phyloP scores from a whole-genome alignment of 371 early-diverging fungal genomes.

The Dipsacomyces acuminosporus region DNA sequence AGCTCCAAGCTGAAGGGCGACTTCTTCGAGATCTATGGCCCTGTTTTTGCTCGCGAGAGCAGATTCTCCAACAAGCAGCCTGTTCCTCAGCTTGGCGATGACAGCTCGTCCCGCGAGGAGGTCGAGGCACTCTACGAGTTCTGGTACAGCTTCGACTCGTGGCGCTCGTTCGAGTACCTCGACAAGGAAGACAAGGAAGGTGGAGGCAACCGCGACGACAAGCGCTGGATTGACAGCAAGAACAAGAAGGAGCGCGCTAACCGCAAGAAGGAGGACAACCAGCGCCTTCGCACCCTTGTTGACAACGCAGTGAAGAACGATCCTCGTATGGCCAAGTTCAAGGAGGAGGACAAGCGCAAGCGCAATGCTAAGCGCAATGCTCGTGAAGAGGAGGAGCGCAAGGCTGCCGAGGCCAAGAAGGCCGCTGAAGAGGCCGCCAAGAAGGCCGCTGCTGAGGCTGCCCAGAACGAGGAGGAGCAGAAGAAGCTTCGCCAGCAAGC shows the following conservation, averaged over 20 bases:
- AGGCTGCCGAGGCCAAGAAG: conserved; percentile 55
- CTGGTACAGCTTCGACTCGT: conserved; percentile 95
- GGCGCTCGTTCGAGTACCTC: conserved; percentile 95
- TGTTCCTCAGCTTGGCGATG: conserved; percentile 77
- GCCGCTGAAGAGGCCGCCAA: conserved; percentile 41
- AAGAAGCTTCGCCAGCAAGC: conserved; percentile 62
- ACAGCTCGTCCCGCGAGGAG: conserved; percentile 64
- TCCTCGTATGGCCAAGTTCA: conserved; percentile 87
- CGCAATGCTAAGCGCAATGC: conserved; percentile 88
- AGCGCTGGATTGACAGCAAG: conserved; percentile 90
- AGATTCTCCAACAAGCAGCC: conserved; percentile 89
- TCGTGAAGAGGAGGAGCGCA: conserved; percentile 70
- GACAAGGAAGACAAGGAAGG: conserved; percentile 94
- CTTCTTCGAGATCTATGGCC: conserved; percentile 84
- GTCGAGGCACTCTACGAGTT: conserved; percentile 96
- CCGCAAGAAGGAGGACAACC: conserved; percentile 95
- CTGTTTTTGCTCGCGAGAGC: conserved; percentile 86
- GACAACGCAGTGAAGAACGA: conserved; percentile 79
- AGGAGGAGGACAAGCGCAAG: conserved; percentile 82
- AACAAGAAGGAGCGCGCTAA: conserved; percentile 90
- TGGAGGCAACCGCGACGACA: conserved; percentile 92
- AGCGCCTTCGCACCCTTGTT: conserved; percentile 79
- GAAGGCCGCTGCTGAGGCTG: conserved; percentile 56
- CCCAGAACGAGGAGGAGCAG: conserved; percentile 59
- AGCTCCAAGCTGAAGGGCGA: conserved; percentile 73